Evolutionary conservation across 2,329 filamentous ascomycete genomes (phyloP).

Genomic region (Hymenoscyphus fructigenus): DNA sequence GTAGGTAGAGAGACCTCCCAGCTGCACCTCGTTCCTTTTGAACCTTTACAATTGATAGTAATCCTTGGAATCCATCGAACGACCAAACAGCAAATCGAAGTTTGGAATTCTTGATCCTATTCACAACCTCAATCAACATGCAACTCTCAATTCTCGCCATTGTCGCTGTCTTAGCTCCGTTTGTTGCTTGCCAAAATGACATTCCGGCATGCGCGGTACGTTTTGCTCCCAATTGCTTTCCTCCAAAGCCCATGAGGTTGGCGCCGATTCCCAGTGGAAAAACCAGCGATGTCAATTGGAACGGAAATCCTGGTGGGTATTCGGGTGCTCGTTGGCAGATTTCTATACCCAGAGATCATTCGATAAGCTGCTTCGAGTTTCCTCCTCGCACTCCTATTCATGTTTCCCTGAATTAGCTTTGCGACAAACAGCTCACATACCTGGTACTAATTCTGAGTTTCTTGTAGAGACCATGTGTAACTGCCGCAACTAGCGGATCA

Average conservation of each 20-base stretch:
- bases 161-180: constrained; percentile 51
- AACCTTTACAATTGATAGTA: neutral
- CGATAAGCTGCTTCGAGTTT: neutral
- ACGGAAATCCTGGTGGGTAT: neutral
- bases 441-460: neutral
- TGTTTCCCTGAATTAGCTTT: neutral
- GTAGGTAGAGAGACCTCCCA: no score
- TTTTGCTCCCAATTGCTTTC: constrained; percentile 20
- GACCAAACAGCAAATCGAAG: neutral
- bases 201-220: constrained; percentile 58
- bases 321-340: neutral
- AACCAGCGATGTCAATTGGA: neutral
- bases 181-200: constrained; percentile 50
- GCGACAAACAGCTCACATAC: neutral
- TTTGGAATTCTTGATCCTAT: neutral
- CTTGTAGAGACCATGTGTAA: constrained; percentile 36
- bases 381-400: neutral
- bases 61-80: neutral
- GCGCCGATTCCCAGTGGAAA: neutral
- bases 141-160: constrained; percentile 39
- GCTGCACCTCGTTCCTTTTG: no score
- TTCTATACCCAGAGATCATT: neutral
- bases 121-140: constrained; percentile 16
- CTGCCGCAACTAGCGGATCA: constrained; percentile 40
- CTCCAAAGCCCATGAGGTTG: neutral